Evolutionary conservation across 352 stramenopile genomes (phyloP).

Genomic region (Pythium periplocum): DNA sequence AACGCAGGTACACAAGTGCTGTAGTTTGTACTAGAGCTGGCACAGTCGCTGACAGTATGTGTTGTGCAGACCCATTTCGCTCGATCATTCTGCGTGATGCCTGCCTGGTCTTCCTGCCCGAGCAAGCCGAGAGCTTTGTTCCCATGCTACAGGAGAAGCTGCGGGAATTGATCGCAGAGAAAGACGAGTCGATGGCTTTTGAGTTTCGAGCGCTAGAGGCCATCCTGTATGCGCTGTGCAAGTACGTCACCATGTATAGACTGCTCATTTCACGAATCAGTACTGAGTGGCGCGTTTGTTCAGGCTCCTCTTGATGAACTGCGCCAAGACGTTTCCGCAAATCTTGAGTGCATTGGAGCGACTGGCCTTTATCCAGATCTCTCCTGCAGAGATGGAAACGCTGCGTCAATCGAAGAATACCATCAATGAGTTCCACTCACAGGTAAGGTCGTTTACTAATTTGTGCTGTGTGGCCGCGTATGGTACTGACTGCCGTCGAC

Average conservation of each 20-base stretch:
- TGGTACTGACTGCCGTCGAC: neutral
- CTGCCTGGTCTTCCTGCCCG: conserved; percentile 45
- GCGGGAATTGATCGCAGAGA: conserved; percentile 21
- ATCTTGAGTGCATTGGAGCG: conserved; percentile 19
- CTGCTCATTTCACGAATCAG: too few species aligned
- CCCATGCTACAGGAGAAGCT: conserved; percentile 46
- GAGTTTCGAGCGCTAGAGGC: conserved; percentile 34
- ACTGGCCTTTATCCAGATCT: conserved; percentile 16
- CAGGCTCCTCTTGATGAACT: conserved; percentile 7
- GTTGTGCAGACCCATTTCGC: conserved; percentile 38
- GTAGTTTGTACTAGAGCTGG: too few species aligned
- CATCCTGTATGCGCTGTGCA: conserved; percentile 22
- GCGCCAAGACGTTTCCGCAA: conserved; percentile 11
- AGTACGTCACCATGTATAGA: conserved; percentile 7
- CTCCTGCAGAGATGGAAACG: conserved; percentile 18
- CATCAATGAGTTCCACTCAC: conserved; percentile 30
- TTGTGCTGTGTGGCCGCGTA: neutral
- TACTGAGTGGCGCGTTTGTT: neutral
- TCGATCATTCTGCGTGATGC: conserved; percentile 46
- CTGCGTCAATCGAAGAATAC: conserved; percentile 27
- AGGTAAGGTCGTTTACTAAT: conserved; percentile 6
- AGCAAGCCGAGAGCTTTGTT: conserved; percentile 31
- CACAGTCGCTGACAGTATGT: neutral
- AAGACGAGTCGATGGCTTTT: conserved; percentile 18
- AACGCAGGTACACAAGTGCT: conserved; percentile 30